Base-by-base conservation (phyloP, 352 stramenopile species). In the Globisporangium nagaii region DNA sequence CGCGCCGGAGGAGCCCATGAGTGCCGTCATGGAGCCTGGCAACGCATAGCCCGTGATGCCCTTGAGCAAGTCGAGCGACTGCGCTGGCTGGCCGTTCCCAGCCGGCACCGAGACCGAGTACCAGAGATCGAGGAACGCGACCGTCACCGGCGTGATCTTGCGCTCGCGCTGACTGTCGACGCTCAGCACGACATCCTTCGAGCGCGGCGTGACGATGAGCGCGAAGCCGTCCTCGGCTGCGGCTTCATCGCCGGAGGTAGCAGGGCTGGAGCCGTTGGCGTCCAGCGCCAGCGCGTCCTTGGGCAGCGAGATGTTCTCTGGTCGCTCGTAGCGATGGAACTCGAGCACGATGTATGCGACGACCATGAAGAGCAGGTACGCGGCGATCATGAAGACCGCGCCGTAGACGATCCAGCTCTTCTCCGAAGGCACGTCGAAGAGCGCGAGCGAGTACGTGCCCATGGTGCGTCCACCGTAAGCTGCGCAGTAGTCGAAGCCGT, bases 1-100 rank as follows among this genome's bases (percentile, higher is more conserved):
- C 22, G 86, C 82, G 28, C 84, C 84, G 25, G 71, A 80, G 0
- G 74, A 83, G 10, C 83, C 82, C 75, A 91, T 90, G 2, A 93
- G 49, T 11, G 82, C 82, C 3, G 77, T 86, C 40, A 91, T 82
- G 1, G 63, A 70, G 0, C 83, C 82, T 19, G 79, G 82, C 12
- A 65, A 24, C 1, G 76, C 74, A 35, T 71, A 75, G 12, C 79
- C 82, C 8, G 68, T 78, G 50, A 93, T 76, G 3, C 69, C 65
- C 53, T 81, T 75, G 17, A 92, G 67, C 41, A 88, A 48, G 34
- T 85, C 65, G 22, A 83, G 42, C 5, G 54, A 56, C 19, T 74
- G 56, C 11, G 63, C 48, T 15, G 57, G 58, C 24, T 77, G 45
- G 11, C 56, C 56, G 32, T 62, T 71, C 24, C 45, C 70, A n/a